Base-by-base conservation (phyloP, 768 basidiomycete genomes). In the Lentinula guzmanii region DNA sequence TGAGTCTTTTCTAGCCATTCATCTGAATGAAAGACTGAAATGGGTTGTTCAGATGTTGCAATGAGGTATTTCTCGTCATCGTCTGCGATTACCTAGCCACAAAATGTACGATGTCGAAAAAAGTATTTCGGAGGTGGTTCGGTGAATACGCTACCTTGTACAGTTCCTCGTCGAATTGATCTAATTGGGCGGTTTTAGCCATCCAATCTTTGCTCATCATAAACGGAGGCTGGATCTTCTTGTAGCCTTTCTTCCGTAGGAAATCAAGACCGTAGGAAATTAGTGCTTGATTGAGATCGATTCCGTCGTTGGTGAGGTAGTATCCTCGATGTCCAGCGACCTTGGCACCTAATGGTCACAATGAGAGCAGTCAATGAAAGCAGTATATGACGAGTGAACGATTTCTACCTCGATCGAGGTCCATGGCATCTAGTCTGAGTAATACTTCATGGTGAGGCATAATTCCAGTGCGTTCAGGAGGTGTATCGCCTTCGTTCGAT, bases 11-110 rank as follows among this genome's bases (percentile, higher is more conserved):
- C 95, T 74, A 99, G 95, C 94, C 96, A 98, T 75, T 98, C 97
- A 68, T 95, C 95, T 54, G 90, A 85, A 77, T 98, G 94, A 73
- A 87, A 91, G 4, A 93, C 91, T 6, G 97, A 98, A 74, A 99
- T 95, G 42, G 97, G 97, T 72, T 99, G 97, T 75, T 99, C 97
- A 52, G 94, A 96, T 54, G 97, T 99, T 4, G 97, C 97, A 71
- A 99, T 99, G 54, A 99, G 86, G 76, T 99, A 99, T 73, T 98
- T 98, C 72, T 98, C 96, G 69, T 97, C 94, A 61, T 94, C 93
- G 41, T 83, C 84, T 8, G 82, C 95, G 65, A 93, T 90, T 59
- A 95, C 90, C 91, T 59, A 8, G 15, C 3, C 16, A 31, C 13
- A 48, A 6, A 0, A 39, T 10, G n/a, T 34, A 42, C 34, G 58